Conservation (phyloP, 2,329 filamentous ascomycete species). For the Didymella sp. region DNA sequence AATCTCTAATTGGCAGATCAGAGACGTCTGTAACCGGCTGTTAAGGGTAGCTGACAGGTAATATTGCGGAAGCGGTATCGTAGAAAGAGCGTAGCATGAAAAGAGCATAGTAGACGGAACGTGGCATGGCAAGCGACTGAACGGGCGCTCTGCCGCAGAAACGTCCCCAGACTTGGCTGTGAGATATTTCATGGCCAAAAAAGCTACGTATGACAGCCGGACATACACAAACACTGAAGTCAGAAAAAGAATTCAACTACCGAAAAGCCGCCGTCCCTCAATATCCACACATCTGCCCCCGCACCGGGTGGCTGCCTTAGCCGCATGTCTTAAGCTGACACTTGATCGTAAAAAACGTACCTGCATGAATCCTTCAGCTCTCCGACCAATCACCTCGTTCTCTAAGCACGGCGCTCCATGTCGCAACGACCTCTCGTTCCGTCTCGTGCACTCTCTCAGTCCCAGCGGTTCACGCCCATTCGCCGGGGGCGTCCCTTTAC, state of each 20-base stretch:
- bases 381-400: constrained; percentile 2
- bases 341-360: neutral
- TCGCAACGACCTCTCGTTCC: neutral
- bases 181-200: no score
- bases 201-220: neutral
- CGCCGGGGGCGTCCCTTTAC: neutral
- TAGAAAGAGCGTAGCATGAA: no score
- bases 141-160: no score
- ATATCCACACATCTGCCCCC: neutral
- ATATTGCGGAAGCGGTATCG: no score
- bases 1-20: no score
- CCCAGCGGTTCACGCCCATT: neutral
- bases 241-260: no score
- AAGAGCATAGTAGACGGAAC: no score
- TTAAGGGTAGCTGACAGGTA: no score
- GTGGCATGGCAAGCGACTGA: no score
- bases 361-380: neutral
- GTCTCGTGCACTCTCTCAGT: neutral
- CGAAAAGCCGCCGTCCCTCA: neutral
- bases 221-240: neutral
- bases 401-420: neutral
- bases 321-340: constrained; percentile 1
- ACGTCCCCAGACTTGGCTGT: no score
- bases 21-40: no score
- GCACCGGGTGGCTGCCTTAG: constrained; percentile 4